A percentile compares a stretch with the other conserved stretches of the same genome.
Conservation (phyloP, 805 yeast genomes). For the Maudiozyma serrabonitensis region DNA sequence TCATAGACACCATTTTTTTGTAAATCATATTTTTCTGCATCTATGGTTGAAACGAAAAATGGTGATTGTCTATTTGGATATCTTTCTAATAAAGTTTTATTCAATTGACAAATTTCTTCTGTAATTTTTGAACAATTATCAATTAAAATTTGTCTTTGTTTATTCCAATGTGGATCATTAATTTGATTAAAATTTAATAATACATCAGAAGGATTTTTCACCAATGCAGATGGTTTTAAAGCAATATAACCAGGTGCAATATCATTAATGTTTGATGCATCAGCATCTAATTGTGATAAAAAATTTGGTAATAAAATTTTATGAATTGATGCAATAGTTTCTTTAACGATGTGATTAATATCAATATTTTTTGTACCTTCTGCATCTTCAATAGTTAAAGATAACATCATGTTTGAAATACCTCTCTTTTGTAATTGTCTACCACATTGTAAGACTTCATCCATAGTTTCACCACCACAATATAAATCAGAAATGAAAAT, state of each 20-base stretch:
- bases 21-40: slow-evolving; percentile 82
- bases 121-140: slow-evolving; percentile 58
- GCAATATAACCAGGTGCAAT: slow-evolving; percentile 91
- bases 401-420: slow-evolving; percentile 89
- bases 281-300: slow-evolving; percentile 35
- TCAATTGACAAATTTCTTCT: slow-evolving; percentile 44
- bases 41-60: slow-evolving; percentile 68
- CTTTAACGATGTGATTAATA: slow-evolving; percentile 47
- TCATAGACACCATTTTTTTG: slow-evolving; percentile 82
- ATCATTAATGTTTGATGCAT: slow-evolving; percentile 40
- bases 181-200: slow-evolving; percentile 46
- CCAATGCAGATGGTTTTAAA: slow-evolving; percentile 85
- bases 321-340: slow-evolving; percentile 57
- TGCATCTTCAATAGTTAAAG: slow-evolving; percentile 87
- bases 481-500: slow-evolving; percentile 70
- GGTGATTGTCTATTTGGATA: slow-evolving; percentile 64
- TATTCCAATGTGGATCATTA: slow-evolving; percentile 39
- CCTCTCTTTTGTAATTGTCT: slow-evolving; percentile 58
- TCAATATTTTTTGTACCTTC: slow-evolving; percentile 57
- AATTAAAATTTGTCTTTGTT: slow-evolving; percentile 46
- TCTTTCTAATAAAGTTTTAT: slow-evolving; percentile 36
- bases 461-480: slow-evolving; percentile 79
- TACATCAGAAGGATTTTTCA: slow-evolving; percentile 65
- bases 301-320: slow-evolving; percentile 66
- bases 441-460: slow-evolving; percentile 66